Evolutionary conservation across 805 yeast genomes (phyloP).

Genomic region (Monosporozyma unispora): DNA sequence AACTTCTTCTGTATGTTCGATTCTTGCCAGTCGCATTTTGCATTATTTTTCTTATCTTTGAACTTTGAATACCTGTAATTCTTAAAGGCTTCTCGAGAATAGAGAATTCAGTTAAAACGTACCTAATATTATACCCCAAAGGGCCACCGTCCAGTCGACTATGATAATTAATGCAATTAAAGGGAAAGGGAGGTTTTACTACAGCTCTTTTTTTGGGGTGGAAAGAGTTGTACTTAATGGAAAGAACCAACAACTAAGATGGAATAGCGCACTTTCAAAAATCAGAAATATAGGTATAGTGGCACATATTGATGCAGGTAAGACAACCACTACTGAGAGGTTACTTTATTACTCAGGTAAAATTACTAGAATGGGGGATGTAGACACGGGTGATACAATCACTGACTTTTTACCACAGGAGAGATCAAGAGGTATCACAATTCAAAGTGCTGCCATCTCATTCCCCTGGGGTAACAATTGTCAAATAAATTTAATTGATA

Average conservation of each 20-base stretch:
- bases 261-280: conserved; percentile 9
- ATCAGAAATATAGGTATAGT: conserved; percentile 89
- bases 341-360: conserved; percentile 87
- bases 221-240: neutral
- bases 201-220: neutral
- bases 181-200: neutral
- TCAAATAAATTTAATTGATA: conserved; percentile 81
- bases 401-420: conserved; percentile 89
- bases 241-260: neutral
- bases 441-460: conserved; percentile 92
- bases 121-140: too few species aligned
- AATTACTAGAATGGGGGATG: conserved; percentile 76
- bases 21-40: too few species aligned
- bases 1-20: too few species aligned
- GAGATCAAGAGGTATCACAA: conserved; percentile 87
- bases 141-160: too few species aligned
- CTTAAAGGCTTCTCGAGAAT: too few species aligned
- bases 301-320: conserved; percentile 99
- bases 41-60: too few species aligned
- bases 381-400: conserved; percentile 93
- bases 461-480: conserved; percentile 64
- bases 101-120: too few species aligned
- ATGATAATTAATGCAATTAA: too few species aligned
- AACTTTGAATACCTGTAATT: too few species aligned
- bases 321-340: conserved; percentile 94